These are phyloP conservation scores for Sanghuangporus sanghuang DNA, from an alignment of 1,284 basidiomycete species.

Conservation along the genomic window DNA sequence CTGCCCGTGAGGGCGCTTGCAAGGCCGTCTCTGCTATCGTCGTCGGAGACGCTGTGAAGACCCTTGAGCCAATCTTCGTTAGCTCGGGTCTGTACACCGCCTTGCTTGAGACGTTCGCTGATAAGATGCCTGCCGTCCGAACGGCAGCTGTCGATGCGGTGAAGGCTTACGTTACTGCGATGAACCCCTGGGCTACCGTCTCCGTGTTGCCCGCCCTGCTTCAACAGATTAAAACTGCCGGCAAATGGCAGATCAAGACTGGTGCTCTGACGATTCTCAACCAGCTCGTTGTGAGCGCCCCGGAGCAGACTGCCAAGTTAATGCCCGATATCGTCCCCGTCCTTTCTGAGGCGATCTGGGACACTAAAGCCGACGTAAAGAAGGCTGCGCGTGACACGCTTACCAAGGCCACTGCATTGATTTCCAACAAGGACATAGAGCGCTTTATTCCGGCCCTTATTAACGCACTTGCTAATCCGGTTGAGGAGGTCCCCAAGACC, in stretches of 20 bases:
- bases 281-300: constrained; percentile 85
- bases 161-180: constrained; percentile 70
- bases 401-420: constrained; percentile 87
- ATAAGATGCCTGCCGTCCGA: constrained; percentile 86
- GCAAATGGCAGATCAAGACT: constrained; percentile 99
- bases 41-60: constrained; percentile 75
- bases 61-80: constrained; percentile 88
- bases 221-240: constrained; percentile 91
- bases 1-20: constrained; percentile 82
- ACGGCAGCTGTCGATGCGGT: constrained; percentile 86
- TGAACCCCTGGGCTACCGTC: constrained; percentile 88
- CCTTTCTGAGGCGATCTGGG: constrained; percentile 96
- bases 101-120: constrained; percentile 89
- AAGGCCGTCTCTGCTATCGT: constrained; percentile 68
- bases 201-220: constrained; percentile 89
- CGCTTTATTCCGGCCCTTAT: constrained; percentile 97
- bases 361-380: constrained; percentile 99
- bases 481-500: constrained; percentile 97
- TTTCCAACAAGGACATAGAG: constrained; percentile 99
- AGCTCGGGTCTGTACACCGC: constrained; percentile 80
- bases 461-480: constrained; percentile 97
- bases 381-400: constrained; percentile 95
- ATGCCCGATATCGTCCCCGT: constrained; percentile 97
- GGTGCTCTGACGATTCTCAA: constrained; percentile 84
- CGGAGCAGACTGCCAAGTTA: constrained; percentile 81